Evolutionary conservation across 768 basidiomycete species (phyloP).

Genomic region (Thelephora aurantiotincta): DNA sequence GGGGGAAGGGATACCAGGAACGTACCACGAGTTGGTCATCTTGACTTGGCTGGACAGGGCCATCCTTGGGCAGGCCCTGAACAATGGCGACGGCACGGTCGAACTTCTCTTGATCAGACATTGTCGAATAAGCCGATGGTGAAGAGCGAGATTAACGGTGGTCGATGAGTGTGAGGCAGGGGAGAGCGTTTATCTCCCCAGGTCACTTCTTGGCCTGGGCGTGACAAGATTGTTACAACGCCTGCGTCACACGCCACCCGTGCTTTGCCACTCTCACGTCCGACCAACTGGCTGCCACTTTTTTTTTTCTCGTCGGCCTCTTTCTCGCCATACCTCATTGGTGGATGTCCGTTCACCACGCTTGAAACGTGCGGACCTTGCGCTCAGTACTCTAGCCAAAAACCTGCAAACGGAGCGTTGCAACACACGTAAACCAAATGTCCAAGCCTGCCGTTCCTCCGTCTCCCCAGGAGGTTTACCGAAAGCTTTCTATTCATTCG

Average conservation of each 20-base stretch:
- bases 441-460: constrained; percentile 40
- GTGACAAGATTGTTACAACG: no score
- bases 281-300: not conserved
- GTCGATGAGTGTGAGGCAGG: not conserved
- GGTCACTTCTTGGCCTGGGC: constrained; percentile 4
- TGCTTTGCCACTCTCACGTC: not conserved
- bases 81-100: constrained; percentile 62
- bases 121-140: constrained; percentile 15
- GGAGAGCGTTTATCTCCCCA: constrained; percentile 5
- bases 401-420: not conserved
- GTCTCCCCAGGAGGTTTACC: constrained; percentile 73
- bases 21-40: constrained; percentile 73
- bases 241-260: constrained; percentile 6
- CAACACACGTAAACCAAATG: not conserved
- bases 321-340: no score
- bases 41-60: constrained; percentile 58
- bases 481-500: constrained; percentile 72
- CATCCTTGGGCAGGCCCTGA: constrained; percentile 57
- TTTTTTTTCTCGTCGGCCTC: no score
- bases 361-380: no score
- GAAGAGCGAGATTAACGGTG: constrained; percentile 2
- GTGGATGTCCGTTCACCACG: no score
- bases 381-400: not conserved
- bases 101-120: constrained; percentile 56
- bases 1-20: constrained; percentile 8